Evolutionary conservation across 495 filamentous ascomycete genomes (phyloP).

Genomic region (Hyaloscypha hepaticicola): DNA sequence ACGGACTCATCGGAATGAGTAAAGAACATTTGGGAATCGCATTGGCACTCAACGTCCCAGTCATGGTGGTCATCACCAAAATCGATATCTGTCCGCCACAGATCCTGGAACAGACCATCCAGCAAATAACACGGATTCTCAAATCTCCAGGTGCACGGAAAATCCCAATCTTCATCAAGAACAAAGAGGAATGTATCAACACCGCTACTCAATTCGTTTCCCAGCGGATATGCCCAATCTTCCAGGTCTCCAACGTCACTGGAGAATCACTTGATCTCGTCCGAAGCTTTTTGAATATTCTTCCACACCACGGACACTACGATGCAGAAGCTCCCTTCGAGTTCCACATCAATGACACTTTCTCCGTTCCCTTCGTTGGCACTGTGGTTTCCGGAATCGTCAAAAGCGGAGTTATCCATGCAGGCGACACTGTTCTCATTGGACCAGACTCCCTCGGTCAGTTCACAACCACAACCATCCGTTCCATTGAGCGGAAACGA

Average conservation of each 20-base stretch:
- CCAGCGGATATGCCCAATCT: slow-evolving; percentile 93
- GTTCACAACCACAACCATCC: slow-evolving; percentile 85
- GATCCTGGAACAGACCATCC: slow-evolving; percentile 89
- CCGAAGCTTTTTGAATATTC: slow-evolving; percentile 89
- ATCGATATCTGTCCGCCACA: slow-evolving; percentile 98
- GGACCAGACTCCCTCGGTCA: slow-evolving; percentile 91
- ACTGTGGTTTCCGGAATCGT: slow-evolving; percentile 95
- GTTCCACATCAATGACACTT: slow-evolving; percentile 95
- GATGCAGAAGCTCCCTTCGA: slow-evolving; percentile 86
- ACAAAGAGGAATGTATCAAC: slow-evolving; percentile 85
- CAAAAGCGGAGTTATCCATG: slow-evolving; percentile 82
- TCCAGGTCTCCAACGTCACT: slow-evolving; percentile 97
- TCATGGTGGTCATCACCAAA: slow-evolving; percentile 98
- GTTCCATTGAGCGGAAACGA: slow-evolving; percentile 93
- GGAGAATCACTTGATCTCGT: slow-evolving; percentile 61
- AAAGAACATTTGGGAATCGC: slow-evolving; percentile 98
- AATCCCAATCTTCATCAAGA: slow-evolving; percentile 97
- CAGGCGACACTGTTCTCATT: slow-evolving; percentile 84
- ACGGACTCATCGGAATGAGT: slow-evolving; percentile 95
- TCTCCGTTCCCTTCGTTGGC: slow-evolving; percentile 97
- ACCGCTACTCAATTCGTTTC: slow-evolving; percentile 96
- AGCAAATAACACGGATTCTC: slow-evolving; percentile 86
- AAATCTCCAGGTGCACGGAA: slow-evolving; percentile 93
- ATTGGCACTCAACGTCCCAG: slow-evolving; percentile 89
- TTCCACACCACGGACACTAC: slow-evolving; percentile 94